phyloP scores from a whole-genome alignment of 2,329 filamentous ascomycete species.

The Sarocladiaceae sp. region DNA sequence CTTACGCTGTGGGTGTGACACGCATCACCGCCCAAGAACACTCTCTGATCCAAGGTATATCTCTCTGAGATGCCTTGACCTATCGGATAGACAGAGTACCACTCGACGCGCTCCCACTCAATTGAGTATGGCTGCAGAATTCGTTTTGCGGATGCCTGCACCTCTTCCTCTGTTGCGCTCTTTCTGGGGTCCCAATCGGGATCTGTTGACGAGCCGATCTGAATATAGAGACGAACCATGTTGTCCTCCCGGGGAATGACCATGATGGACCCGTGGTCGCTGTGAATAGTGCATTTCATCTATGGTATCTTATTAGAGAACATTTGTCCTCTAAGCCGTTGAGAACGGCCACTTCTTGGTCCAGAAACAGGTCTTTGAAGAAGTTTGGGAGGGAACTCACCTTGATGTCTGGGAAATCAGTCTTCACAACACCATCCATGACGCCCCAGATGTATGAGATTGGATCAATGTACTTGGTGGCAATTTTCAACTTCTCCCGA shows the following conservation, averaged over 20 bases:
- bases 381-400: slow-evolving; percentile 27
- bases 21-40: slow-evolving; percentile 74
- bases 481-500: slow-evolving; percentile 62
- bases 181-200: slow-evolving; percentile 58
- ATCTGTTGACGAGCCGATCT: slow-evolving; percentile 59
- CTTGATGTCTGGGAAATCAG: slow-evolving; percentile 75
- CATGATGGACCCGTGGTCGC: slow-evolving; percentile 70
- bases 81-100: slow-evolving; percentile 75
- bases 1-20: slow-evolving; percentile 73
- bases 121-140: slow-evolving; percentile 65
- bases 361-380: not conserved
- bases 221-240: slow-evolving; percentile 67
- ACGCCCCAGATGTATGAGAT: slow-evolving; percentile 72
- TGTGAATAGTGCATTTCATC: slow-evolving; percentile 76
- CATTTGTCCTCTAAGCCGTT: too few relatives aligned
- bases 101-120: slow-evolving; percentile 63
- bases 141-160: slow-evolving; percentile 60
- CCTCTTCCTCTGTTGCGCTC: slow-evolving; percentile 58
- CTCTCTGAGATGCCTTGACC: slow-evolving; percentile 68
- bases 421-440: slow-evolving; percentile 69
- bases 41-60: slow-evolving; percentile 63
- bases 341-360: too few relatives aligned
- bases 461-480: slow-evolving; percentile 66
- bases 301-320: too few relatives aligned
- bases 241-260: slow-evolving; percentile 70